phyloP scores from a whole-genome alignment of 306 rosid species.

The Dryas alaskensis region DNA sequence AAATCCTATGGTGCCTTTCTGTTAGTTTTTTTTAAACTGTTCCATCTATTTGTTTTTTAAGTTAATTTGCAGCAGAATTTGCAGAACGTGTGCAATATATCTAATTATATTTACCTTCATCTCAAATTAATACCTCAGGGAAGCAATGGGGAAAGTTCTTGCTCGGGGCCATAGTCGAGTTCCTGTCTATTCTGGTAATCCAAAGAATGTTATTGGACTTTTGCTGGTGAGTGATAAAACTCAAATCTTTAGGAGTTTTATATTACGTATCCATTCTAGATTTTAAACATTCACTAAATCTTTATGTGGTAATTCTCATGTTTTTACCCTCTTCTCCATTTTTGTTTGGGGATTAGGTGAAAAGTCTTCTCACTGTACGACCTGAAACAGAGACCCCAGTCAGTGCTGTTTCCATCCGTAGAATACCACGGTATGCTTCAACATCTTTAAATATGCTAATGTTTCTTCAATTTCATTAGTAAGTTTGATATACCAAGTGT shows the following conservation, averaged over 20 bases:
- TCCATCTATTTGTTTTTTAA: not conserved
- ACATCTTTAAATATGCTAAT: constrained; percentile 12
- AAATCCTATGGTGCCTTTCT: not conserved
- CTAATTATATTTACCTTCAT: not conserved
- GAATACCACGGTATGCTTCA: constrained; percentile 82
- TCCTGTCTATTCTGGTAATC: constrained; percentile 93
- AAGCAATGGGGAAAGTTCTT: constrained; percentile 95
- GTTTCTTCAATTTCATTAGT: constrained; percentile 6
- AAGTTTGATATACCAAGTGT: constrained; percentile 19
- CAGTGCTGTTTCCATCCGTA: constrained; percentile 87
- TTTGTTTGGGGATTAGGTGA: constrained; percentile 53
- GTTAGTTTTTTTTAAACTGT: not conserved
- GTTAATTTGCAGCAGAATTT: constrained; percentile 4
- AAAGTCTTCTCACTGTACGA: constrained; percentile 91
- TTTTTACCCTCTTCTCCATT: constrained; percentile 13
- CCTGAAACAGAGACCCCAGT: constrained; percentile 98
- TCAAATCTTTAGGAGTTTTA: constrained; percentile 14
- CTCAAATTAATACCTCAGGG: constrained; percentile 49
- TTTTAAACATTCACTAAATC: not conserved
- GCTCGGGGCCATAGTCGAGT: constrained; percentile 98
- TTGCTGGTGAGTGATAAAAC: constrained; percentile 56
- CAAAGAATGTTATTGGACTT: constrained; percentile 87
- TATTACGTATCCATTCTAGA: not conserved
- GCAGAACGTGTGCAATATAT: not conserved
- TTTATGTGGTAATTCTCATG: constrained; percentile 1